Conservation (phyloP, 805 yeast genomes). For the Grigorovia humatica region DNA sequence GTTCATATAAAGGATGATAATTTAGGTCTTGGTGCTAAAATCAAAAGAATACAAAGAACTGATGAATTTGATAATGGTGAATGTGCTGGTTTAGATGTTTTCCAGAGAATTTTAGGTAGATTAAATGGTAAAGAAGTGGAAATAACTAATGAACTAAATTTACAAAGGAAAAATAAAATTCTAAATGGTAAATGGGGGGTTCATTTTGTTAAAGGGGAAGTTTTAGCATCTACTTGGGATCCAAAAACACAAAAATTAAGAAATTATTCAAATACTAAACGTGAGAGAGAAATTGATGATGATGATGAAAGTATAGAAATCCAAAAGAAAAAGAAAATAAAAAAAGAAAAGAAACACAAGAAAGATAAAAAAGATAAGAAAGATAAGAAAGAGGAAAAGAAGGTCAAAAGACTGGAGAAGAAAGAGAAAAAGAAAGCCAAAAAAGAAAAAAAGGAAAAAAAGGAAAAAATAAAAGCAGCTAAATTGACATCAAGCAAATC, state of each 20-base stretch:
- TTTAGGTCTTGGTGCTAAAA: slow-evolving; percentile 80
- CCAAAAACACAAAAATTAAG: slow-evolving; percentile 36
- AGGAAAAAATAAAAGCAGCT: slow-evolving; percentile 19
- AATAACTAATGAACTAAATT: slow-evolving; percentile 53
- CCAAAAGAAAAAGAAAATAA: slow-evolving; percentile 16
- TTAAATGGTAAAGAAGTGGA: slow-evolving; percentile 76
- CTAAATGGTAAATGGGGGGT: slow-evolving; percentile 85
- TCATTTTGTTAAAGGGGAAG: slow-evolving; percentile 77
- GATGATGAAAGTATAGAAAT: slow-evolving; percentile 12
- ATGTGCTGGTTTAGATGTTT: slow-evolving; percentile 84
- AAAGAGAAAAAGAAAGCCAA: slow-evolving; percentile 25
- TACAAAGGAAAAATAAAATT: slow-evolving; percentile 56
- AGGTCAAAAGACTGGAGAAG: slow-evolving; percentile 25
- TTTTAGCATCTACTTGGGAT: slow-evolving; percentile 77
- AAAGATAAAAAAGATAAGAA: slow-evolving; percentile 26
- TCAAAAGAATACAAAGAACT: slow-evolving; percentile 41
- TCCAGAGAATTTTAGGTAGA: slow-evolving; percentile 81
- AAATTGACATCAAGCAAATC: slow-evolving; percentile 18
- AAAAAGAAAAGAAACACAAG: slow-evolving; percentile 23
- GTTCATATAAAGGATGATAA: slow-evolving; percentile 75
- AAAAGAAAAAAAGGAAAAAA: slow-evolving; percentile 23
- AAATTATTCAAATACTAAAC: slow-evolving; percentile 19
- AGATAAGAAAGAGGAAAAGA: slow-evolving; percentile 21
- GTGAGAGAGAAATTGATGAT: slow-evolving; percentile 25
- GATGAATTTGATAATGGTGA: slow-evolving; percentile 75